Evolutionary conservation across 2,329 filamentous ascomycete species (phyloP).

Genomic region (Alternaria sp.): DNA sequence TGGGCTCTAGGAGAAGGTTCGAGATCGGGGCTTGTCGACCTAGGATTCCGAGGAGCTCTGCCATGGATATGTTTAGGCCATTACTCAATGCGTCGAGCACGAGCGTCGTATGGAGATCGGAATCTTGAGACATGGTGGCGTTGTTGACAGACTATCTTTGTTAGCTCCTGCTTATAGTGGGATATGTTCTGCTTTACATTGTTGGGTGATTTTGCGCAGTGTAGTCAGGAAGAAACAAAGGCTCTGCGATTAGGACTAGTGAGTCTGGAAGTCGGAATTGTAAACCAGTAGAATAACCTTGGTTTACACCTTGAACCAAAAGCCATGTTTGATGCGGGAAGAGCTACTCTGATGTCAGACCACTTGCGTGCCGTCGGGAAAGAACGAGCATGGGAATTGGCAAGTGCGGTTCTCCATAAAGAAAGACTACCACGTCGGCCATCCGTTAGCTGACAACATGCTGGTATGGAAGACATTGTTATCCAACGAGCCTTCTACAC

Average conservation of each 20-base stretch:
- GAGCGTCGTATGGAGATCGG: not conserved
- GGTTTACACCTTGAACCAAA: not conserved
- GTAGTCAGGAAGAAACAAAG: not conserved
- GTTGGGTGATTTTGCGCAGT: not conserved
- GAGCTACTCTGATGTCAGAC: not conserved
- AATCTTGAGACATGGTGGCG: constrained; percentile 4
- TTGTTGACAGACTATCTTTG: not conserved
- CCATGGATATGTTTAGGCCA: constrained; percentile 10
- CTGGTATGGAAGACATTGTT: constrained; percentile 37
- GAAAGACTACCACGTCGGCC: not conserved
- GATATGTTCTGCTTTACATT: not conserved
- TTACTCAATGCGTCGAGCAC: constrained; percentile 10
- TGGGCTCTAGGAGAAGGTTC: constrained; percentile 7
- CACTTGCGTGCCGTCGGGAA: not conserved
- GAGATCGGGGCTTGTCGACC: constrained; percentile 10
- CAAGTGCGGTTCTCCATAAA: not conserved
- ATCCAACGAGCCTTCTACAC: constrained; percentile 30
- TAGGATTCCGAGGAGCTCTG: constrained; percentile 10
- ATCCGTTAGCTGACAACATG: not conserved
- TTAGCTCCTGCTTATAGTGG: not conserved
- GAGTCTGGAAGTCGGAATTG: not conserved
- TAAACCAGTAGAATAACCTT: not conserved
- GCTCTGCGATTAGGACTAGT: not conserved
- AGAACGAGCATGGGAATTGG: not conserved
- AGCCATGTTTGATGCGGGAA: not conserved